Evolutionary conservation across 106 monocot species (phyloP).

Genomic region (Dactylorhiza incarnata): DNA sequence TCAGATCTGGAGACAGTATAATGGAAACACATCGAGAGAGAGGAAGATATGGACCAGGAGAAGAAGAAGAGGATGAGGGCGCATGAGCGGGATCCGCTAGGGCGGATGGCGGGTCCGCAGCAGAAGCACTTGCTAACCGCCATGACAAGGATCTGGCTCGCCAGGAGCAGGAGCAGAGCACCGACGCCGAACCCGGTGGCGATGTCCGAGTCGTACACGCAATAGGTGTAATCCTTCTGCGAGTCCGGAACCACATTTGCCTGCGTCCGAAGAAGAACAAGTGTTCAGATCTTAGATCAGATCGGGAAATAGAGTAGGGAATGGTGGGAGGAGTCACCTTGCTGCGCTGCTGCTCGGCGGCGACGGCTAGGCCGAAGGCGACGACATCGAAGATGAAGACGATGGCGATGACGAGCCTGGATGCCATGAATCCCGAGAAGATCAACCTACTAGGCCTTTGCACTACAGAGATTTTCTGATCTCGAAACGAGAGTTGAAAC

Average conservation of each 20-base stretch:
- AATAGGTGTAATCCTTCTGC: constrained; percentile 38
- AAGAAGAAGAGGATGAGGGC: constrained; percentile 36
- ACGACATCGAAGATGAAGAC: constrained; percentile 38
- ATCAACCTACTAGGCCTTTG: no score
- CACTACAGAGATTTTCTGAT: not conserved
- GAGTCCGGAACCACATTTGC: constrained; percentile 23
- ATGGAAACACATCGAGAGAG: not conserved
- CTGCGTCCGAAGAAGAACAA: constrained; percentile 9
- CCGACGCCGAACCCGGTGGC: constrained; percentile 48
- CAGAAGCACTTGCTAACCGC: constrained; percentile 51
- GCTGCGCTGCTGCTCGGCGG: constrained; percentile 51
- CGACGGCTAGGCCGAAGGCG: constrained; percentile 52
- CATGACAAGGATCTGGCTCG: constrained; percentile 40
- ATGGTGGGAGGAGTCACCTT: constrained; percentile 8
- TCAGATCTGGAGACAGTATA: not conserved
- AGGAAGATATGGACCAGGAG: constrained; percentile 21
- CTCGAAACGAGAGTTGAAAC: not conserved
- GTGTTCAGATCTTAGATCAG: not conserved
- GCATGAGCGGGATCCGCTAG: constrained; percentile 46
- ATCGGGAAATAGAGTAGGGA: not conserved
- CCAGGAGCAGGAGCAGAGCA: constrained; percentile 37
- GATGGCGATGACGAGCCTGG: constrained; percentile 24
- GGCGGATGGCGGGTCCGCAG: constrained; percentile 34
- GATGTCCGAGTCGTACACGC: constrained; percentile 57
- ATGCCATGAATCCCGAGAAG: constrained; percentile 32